Percentiles rank a stretch among this genome's conserved stretches.
phyloP scores from a whole-genome alignment of 1,139 yeast species.

The Geotrichum restrictum region DNA sequence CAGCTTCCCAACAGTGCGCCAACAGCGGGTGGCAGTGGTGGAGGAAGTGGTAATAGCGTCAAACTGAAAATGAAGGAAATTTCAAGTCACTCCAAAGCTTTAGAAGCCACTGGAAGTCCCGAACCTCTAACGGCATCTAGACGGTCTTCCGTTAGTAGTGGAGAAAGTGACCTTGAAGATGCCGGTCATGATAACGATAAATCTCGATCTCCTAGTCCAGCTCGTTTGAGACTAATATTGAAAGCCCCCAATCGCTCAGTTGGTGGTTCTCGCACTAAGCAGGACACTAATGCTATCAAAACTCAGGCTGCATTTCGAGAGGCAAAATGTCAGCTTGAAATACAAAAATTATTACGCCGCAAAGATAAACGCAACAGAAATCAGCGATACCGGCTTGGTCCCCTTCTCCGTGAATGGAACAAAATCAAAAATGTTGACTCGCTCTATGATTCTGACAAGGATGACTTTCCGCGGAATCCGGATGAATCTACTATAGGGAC shows the following conservation, averaged over 20 bases:
- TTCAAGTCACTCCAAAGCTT: neutral
- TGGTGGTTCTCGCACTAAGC: neutral
- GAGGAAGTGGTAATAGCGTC: constrained; percentile 11
- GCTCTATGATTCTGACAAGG: constrained; percentile 37
- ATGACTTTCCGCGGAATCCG: constrained; percentile 19
- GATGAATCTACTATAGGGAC: neutral
- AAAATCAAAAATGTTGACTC: constrained; percentile 34
- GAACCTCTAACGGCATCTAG: neutral
- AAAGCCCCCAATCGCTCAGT: constrained; percentile 11
- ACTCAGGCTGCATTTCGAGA: constrained; percentile 11
- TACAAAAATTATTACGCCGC: constrained; percentile 27
- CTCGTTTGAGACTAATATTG: constrained; percentile 11
- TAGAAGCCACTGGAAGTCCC: constrained; percentile 8
- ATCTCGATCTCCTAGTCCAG: constrained; percentile 5
- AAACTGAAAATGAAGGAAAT: constrained; percentile 9
- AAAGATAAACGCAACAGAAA: constrained; percentile 29
- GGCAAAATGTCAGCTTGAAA: constrained; percentile 24
- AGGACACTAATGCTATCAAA: neutral
- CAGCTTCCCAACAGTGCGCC: constrained; percentile 7
- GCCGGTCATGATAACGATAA: neutral
- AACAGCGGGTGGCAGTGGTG: constrained; percentile 5
- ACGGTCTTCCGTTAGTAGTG: neutral
- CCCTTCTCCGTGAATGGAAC: constrained; percentile 33
- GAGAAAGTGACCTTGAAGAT: constrained; percentile 4
- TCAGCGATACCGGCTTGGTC: constrained; percentile 28